Evolutionary conservation across 257 asterid genomes (phyloP).

Genomic region (Echium plantagineum): DNA sequence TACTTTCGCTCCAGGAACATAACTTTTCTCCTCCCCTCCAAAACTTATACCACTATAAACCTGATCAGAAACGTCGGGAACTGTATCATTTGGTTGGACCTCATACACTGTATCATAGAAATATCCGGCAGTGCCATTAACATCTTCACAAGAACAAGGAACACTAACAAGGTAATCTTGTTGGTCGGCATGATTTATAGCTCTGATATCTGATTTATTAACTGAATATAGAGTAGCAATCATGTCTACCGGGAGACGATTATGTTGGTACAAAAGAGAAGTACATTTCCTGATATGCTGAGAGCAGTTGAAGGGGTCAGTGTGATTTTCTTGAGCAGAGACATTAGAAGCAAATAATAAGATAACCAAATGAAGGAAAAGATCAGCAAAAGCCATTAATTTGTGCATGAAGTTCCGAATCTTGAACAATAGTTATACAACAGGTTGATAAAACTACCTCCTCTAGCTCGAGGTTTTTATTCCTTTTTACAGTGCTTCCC

Average conservation of each 20-base stretch:
- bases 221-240: slow-evolving; percentile 39
- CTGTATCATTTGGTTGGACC: slow-evolving; percentile 23
- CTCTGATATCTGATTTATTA: slow-evolving; percentile 28
- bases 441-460: too few relatives aligned
- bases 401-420: background rate
- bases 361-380: slow-evolving; percentile 18
- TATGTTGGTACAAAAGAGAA: slow-evolving; percentile 57
- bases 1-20: slow-evolving; percentile 12
- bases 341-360: slow-evolving; percentile 8
- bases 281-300: slow-evolving; percentile 29
- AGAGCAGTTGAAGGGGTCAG: slow-evolving; percentile 36
- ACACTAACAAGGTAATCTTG: slow-evolving; percentile 42
- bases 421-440: too few relatives aligned
- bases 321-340: slow-evolving; percentile 11
- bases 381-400: slow-evolving; percentile 31
- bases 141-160: slow-evolving; percentile 50
- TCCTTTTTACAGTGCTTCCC: too few relatives aligned
- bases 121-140: slow-evolving; percentile 37
- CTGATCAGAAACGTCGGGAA: slow-evolving; percentile 5
- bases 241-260: slow-evolving; percentile 20
- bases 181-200: slow-evolving; percentile 13
- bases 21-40: slow-evolving; percentile 14
- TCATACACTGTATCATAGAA: slow-evolving; percentile 44
- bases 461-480: too few relatives aligned
- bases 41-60: slow-evolving; percentile 42